phyloP scores from a whole-genome alignment of 1,139 yeast species.

The Ashbya aceris region DNA sequence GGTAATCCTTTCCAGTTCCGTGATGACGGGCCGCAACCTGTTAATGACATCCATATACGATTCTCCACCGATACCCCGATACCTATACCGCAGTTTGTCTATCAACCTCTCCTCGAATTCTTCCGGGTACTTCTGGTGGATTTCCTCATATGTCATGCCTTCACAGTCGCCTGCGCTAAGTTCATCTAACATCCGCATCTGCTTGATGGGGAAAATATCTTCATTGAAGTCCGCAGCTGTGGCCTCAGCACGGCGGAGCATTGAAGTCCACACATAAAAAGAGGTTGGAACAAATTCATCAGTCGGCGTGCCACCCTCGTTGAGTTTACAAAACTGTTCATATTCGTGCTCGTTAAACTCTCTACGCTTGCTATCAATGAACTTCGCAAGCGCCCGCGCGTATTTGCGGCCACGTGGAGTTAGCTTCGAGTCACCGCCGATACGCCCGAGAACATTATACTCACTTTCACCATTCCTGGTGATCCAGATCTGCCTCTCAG shows the following conservation, averaged over 20 bases:
- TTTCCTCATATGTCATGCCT: constrained; percentile 83
- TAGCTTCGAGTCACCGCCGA: constrained; percentile 86
- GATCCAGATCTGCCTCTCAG: constrained; percentile 91
- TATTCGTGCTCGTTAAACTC: constrained; percentile 58
- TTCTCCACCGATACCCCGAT: constrained; percentile 98
- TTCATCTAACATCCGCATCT: constrained; percentile 90
- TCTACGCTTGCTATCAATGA: constrained; percentile 62
- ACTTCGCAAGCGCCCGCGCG: constrained; percentile 59
- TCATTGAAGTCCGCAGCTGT: constrained; percentile 71
- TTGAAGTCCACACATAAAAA: constrained; percentile 90
- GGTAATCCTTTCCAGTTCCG: constrained; percentile 85
- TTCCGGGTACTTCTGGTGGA: constrained; percentile 57
- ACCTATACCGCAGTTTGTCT: constrained; percentile 74
- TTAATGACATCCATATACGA: constrained; percentile 89
- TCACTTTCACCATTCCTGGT: constrained; percentile 89
- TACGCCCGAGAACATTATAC: constrained; percentile 73
- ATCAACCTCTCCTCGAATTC: constrained; percentile 70
- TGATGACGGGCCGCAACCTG: constrained; percentile 79
- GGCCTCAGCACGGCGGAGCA: constrained; percentile 69
- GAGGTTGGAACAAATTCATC: constrained; percentile 35
- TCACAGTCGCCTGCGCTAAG: constrained; percentile 88
- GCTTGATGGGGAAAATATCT: constrained; percentile 67
- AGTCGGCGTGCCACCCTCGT: constrained; percentile 14
- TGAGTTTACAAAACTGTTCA: constrained; percentile 26
- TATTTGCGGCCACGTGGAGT: constrained; percentile 74